phyloP scores from a whole-genome alignment of 2,329 filamentous ascomycete genomes.

The Phialophora tarda region DNA sequence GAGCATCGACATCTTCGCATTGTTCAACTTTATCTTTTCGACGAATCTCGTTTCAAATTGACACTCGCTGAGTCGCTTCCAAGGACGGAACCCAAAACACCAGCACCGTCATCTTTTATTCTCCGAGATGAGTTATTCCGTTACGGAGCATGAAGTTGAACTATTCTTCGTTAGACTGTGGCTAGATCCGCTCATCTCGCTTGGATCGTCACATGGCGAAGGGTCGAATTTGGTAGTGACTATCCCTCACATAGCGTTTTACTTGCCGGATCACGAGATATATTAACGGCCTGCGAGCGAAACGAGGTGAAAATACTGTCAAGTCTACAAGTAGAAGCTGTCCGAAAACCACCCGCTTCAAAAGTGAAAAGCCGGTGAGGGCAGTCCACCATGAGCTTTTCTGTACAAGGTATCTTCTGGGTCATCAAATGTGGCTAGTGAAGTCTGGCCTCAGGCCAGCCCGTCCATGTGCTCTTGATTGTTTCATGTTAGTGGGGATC shows the following conservation, averaged over 20 bases:
- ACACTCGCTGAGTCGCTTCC: background rate
- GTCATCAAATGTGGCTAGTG: conserved; percentile 10
- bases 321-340: background rate
- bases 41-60: conserved; percentile 19
- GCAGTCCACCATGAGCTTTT: background rate
- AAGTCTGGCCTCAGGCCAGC: conserved; percentile 9
- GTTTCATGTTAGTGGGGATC: conserved; percentile 18
- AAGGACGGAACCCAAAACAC: background rate
- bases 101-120: conserved; percentile 9
- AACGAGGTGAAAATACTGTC: background rate
- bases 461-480: conserved; percentile 4
- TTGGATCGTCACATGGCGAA: background rate
- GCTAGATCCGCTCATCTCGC: conserved; percentile 12
- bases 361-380: background rate
- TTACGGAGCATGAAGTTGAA: background rate
- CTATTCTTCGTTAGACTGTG: background rate
- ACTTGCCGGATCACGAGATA: background rate
- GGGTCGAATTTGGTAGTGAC: background rate
- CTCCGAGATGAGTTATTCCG: conserved; percentile 1
- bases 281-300: background rate
- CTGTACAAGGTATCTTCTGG: background rate
- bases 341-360: background rate
- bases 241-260: background rate
- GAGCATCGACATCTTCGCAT: background rate
- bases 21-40: background rate